Evolutionary conservation across 108 stramenopile species (phyloP).

Genomic region (Stephanodiscus minutulus): DNA sequence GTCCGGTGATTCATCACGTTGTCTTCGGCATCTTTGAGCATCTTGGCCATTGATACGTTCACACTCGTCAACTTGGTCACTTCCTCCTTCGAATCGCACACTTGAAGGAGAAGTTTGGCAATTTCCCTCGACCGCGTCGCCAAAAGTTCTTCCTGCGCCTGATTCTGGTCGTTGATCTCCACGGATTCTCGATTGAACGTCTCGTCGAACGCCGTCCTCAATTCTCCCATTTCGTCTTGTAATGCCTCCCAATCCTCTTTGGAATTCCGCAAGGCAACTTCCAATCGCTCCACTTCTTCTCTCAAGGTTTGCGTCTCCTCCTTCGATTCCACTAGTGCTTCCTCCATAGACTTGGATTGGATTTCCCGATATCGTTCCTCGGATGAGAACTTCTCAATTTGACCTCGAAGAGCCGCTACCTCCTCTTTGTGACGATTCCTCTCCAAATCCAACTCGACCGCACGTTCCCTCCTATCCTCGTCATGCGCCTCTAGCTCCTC

Average conservation of each 20-base stretch:
- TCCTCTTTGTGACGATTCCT: constrained; percentile 66
- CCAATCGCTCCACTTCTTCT: constrained; percentile 66
- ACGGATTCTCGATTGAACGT: constrained; percentile 40
- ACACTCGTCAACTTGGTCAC: constrained; percentile 35
- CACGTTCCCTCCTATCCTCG: constrained; percentile 59
- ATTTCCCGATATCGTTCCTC: constrained; percentile 51
- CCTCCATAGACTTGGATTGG: constrained; percentile 61
- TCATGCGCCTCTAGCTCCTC: constrained; percentile 73
- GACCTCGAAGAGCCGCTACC: constrained; percentile 54
- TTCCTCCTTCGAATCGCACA: constrained; percentile 48
- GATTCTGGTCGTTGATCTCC: constrained; percentile 13
- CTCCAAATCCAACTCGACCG: constrained; percentile 46
- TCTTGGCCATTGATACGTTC: constrained; percentile 34
- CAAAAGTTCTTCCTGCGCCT: constrained; percentile 47
- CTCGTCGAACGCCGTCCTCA: constrained; percentile 78
- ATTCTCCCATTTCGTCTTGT: constrained; percentile 73
- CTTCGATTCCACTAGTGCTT: constrained; percentile 36
- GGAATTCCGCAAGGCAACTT: constrained; percentile 70
- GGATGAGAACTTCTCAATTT: constrained; percentile 52
- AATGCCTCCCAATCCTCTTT: constrained; percentile 67
- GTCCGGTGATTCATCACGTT: constrained; percentile 29
- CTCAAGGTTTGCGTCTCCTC: constrained; percentile 31
- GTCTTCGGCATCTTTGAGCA: constrained; percentile 19
- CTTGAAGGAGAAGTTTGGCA: neutral
- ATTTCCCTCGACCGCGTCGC: constrained; percentile 40